Evolutionary conservation across 208 protist genomes (phyloP).

Genomic region (Kentomonas sorsogonicus): DNA sequence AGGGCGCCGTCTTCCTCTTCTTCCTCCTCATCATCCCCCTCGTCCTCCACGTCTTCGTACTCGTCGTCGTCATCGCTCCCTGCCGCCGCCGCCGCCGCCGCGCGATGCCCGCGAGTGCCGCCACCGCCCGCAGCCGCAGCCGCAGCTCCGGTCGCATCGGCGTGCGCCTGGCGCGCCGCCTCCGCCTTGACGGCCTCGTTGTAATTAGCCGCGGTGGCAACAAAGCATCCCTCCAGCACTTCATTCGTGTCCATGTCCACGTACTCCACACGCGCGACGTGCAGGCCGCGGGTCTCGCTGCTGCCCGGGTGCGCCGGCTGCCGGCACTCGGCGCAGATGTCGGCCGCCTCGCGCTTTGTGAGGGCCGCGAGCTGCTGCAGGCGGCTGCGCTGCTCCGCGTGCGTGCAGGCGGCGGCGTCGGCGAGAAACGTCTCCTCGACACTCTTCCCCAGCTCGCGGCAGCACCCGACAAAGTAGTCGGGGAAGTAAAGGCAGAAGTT

Average conservation of each 20-base stretch:
- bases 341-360: no score
- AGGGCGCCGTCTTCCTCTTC: background rate
- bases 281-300: background rate
- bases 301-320: no score
- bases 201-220: constrained; percentile 16
- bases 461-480: no score
- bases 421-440: no score
- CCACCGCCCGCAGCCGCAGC: no score
- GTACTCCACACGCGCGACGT: constrained; percentile 18
- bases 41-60: constrained; percentile 15
- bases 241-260: constrained; percentile 19
- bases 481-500: constrained; percentile 20
- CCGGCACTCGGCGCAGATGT: no score
- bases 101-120: background rate
- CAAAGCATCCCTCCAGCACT: constrained; percentile 14
- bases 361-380: constrained; percentile 11
- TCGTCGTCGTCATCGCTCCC: constrained; percentile 18
- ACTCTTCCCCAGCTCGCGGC: no score
- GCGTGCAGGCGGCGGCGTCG: no score
- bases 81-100: background rate
- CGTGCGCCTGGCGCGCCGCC: constrained; percentile 5
- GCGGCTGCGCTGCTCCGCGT: no score
- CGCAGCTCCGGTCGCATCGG: background rate
- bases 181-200: constrained; percentile 18
- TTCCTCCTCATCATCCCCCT: constrained; percentile 6